phyloP scores from a whole-genome alignment of 148 eudicot species.

The Chenopodium quinoa region DNA sequence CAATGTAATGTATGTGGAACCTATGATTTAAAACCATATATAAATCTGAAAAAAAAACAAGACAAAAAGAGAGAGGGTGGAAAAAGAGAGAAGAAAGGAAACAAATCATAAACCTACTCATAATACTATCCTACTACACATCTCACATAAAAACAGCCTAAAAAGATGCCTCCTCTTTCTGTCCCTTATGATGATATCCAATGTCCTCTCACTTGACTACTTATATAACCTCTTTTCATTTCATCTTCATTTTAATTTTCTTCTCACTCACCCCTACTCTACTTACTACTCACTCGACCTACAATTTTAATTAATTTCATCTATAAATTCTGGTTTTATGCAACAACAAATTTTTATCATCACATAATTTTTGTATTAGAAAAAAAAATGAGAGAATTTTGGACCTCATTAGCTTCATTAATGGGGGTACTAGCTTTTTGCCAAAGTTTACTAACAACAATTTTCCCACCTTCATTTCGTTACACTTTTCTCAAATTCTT shows the following conservation, averaged over 20 bases:
- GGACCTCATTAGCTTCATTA: slow-evolving; percentile 82
- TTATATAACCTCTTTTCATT: neutral
- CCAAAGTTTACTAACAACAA: slow-evolving; percentile 56
- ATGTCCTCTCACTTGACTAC: slow-evolving; percentile 25
- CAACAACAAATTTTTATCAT: no score
- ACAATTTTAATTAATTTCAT: neutral
- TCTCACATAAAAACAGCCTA: slow-evolving; percentile 25
- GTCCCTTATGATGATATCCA: slow-evolving; percentile 21
- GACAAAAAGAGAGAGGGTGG: neutral
- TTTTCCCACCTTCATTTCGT: slow-evolving; percentile 83
- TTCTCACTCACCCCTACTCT: neutral
- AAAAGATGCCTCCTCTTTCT: slow-evolving; percentile 13
- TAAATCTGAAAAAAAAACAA: neutral
- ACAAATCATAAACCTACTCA: neutral
- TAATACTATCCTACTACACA: neutral
- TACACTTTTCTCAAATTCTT: slow-evolving; percentile 45
- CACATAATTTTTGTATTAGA: no score
- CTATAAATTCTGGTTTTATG: no score
- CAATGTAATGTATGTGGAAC: no score
- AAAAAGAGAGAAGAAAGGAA: neutral
- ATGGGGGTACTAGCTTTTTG: slow-evolving; percentile 87
- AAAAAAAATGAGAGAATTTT: slow-evolving; percentile 64
- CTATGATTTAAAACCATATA: neutral
- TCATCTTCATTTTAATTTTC: neutral
- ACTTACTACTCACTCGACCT: neutral